Base-by-base conservation (phyloP, 352 stramenopile genomes). In the Globisporangium acanthophoron region DNA sequence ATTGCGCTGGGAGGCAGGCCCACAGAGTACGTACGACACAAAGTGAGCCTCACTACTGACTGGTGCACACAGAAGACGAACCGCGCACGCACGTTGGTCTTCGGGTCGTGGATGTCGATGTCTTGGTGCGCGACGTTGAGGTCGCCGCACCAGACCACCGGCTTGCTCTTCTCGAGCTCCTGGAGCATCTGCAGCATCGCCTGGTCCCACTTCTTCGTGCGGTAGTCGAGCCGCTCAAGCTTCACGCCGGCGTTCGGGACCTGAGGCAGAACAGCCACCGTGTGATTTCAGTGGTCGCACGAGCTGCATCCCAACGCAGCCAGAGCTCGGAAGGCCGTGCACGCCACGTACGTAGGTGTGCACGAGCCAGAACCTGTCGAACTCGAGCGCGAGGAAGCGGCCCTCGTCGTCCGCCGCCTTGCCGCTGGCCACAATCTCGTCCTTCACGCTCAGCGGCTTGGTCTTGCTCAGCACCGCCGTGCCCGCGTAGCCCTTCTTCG, bases 21-120 rank as follows among this genome's bases (percentile, higher is more conserved):
- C 39, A 37, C 12, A 33, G 0, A 31, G 24, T 27, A 27, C 24
- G 24, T 27, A 27, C 24, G 24, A 27, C 24, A 27, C 24, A 27
- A 27, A 27, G 24, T 27, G 24, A 27, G 24, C 24, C 24, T 27
- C 24, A 27, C 24, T 27, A 27, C 24, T 27, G 24, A 27, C 24
- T 27, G 24, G 24, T 27, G 24, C 3, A 27, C 24, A 27, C n/a
- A 29, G 15, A 15, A 41, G 11, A 18, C 18, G 24, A 0, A 40
- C 21, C 21, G 5, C 3, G 5, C 20, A 43, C 69, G 41, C 66
- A 86, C 76, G 61, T 94, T 94, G 45, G 70, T 67, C 61, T 92
- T 91, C 41, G 85, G 85, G 69, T 94, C 80, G 61, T 94, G 85
- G 55, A 94, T 94, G 64, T 94, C 85, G 49, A 94, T 92, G 56